phyloP scores from a whole-genome alignment of 176 grass and related monocot species.

The Areca catechu region DNA sequence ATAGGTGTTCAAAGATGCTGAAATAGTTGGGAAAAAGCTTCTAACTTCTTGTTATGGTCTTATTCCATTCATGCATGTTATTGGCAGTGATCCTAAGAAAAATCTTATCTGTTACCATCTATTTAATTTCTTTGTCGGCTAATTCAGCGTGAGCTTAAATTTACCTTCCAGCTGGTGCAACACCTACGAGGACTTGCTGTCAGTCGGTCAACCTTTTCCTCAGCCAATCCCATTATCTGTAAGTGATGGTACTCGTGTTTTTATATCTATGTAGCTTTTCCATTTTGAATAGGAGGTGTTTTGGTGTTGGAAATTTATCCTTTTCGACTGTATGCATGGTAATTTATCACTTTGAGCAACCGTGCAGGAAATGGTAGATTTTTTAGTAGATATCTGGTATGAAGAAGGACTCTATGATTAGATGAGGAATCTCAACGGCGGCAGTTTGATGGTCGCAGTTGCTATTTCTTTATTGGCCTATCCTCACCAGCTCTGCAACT shows the following conservation, averaged over 20 bases:
- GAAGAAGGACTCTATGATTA: conserved; percentile 12
- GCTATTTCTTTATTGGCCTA: too few relatives aligned
- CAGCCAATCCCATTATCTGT: conserved; percentile 15
- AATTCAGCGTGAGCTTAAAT: too few relatives aligned
- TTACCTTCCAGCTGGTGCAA: conserved; percentile 8
- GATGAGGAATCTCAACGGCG: background rate
- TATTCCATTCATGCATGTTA: too few relatives aligned
- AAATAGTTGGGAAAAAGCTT: too few relatives aligned
- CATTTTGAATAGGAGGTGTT: background rate
- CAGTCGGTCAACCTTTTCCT: conserved; percentile 6
- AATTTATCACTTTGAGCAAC: background rate
- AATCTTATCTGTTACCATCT: too few relatives aligned
- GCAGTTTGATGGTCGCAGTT: too few relatives aligned
- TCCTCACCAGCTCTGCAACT: too few relatives aligned
- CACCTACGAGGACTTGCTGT: conserved; percentile 16
- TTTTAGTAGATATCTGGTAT: conserved; percentile 8
- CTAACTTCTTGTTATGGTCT: too few relatives aligned
- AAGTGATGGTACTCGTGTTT: background rate
- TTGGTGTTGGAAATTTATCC: background rate
- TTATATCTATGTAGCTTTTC: background rate
- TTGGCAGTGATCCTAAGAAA: too few relatives aligned
- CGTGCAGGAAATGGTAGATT: conserved; percentile 16
- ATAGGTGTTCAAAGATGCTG: too few relatives aligned
- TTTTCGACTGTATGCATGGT: background rate
- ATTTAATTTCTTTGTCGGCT: too few relatives aligned